Evolutionary conservation across 257 asterid species (phyloP).

Genomic region (Ballota nigra): DNA sequence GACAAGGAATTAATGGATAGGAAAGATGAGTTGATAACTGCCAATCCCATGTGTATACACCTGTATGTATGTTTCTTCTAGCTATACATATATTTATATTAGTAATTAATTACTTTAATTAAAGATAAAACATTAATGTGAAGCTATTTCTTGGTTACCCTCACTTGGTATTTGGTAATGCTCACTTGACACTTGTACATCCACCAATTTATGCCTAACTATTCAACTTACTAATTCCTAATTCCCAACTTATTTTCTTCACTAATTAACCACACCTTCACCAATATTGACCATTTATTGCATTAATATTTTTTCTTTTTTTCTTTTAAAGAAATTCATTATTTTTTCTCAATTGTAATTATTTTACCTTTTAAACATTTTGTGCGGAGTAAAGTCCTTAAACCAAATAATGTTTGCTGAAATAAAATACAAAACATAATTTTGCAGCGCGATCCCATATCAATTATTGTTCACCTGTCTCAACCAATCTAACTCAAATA

Average conservation of each 20-base stretch:
- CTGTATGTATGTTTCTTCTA: conserved; percentile 9
- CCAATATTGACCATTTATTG: not conserved
- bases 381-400: no score
- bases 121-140: not conserved
- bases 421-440: not conserved
- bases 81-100: no score
- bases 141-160: not conserved
- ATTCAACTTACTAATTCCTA: conserved; percentile 26
- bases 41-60: conserved; percentile 35
- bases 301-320: no score
- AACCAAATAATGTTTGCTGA: no score
- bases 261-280: conserved; percentile 25
- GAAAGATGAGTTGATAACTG: conserved; percentile 47
- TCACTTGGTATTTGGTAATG: no score
- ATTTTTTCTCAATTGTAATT: not conserved
- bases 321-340: no score
- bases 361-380: not conserved
- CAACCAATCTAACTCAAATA: no score
- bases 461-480: no score
- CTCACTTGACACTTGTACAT: conserved; percentile 24
- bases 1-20: conserved; percentile 46
- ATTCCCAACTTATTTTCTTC: conserved; percentile 37
- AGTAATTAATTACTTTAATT: not conserved
- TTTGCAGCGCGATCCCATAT: not conserved
- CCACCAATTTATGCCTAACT: conserved; percentile 48